Percentiles rank a stretch among this genome's conserved stretches.
Conservation (phyloP, 148 eudicot genomes). For the Persicaria maculosa region DNA sequence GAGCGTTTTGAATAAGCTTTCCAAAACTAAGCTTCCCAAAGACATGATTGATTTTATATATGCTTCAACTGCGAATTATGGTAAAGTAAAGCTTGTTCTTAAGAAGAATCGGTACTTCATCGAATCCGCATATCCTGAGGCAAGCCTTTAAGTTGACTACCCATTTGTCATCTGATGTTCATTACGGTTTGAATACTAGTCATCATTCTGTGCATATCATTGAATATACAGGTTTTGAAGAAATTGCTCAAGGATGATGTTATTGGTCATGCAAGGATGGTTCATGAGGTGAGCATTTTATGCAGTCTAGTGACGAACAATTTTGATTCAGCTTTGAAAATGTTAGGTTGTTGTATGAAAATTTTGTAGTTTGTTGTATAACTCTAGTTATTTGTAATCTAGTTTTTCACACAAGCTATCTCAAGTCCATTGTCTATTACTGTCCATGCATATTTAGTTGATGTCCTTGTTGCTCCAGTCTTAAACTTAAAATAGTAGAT, state of each 20-base stretch:
- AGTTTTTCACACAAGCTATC: background rate
- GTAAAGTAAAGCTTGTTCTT: conserved; percentile 95
- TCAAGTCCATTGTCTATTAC: background rate
- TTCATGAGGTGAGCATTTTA: conserved; percentile 41
- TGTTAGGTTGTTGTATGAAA: background rate
- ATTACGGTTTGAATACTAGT: background rate
- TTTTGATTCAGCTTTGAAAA: background rate
- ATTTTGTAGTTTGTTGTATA: background rate
- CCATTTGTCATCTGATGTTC: background rate
- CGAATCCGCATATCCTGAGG: conserved; percentile 97
- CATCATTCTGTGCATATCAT: background rate
- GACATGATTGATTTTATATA: conserved; percentile 95
- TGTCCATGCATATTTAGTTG: background rate
- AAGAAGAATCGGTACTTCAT: conserved; percentile 92
- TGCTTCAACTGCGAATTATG: conserved; percentile 89
- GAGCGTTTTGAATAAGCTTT: conserved; percentile 69
- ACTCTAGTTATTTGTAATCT: background rate
- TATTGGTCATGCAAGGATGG: conserved; percentile 66
- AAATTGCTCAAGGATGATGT: conserved; percentile 70
- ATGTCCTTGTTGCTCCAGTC: background rate
- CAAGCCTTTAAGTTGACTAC: conserved; percentile 17
- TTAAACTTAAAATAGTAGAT: too few species aligned
- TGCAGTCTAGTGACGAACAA: background rate
- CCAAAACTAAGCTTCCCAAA: conserved; percentile 90
- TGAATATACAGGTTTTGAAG: conserved; percentile 57